Base-by-base conservation (phyloP, 202 grass and related monocot genomes). In the Elaeis oleifera region DNA sequence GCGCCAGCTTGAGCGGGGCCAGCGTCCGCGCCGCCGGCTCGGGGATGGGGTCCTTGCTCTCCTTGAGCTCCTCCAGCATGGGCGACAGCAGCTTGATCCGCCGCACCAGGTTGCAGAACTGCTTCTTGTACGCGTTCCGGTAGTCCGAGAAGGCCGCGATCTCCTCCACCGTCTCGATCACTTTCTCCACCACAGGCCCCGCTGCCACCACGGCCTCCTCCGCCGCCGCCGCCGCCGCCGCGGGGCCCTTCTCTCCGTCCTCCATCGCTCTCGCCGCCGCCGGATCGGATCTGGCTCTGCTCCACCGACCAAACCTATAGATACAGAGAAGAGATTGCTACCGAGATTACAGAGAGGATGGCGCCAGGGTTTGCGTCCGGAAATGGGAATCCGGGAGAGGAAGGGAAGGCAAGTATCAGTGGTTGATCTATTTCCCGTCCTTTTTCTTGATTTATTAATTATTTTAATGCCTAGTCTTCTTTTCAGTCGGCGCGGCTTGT, bases 31-130 rank as follows among this genome's bases (percentile, higher is more conserved):
- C 53, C 50, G 76, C 83, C 4, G 64, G 58, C 25, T 23, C 68
- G 16, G 79, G 67, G 16, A 88, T 53, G 53, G 76, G 76, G 31
- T 68, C 32, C 44, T 79, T 74, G 24, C 71, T 76, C 68, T 91
- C 91, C 77, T 76, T 96, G 73, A 84, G 70, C 73, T 96, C 91
- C 84, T 96, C 87, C 32, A 96, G 78, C 91, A 96, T 83, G 64
- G 91, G 87, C 50, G 79, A 76, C 22, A 96, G 71, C 67, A 96
- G 78, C 81, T 86, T 83, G 79, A 96, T 96, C 84, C 91, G 81
- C 63, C 91, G 81, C 32, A 71, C 90, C 39, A 96, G 71, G 67
- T 85, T 88, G 55, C 87, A 88, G 76, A 96, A 91, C 78, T 85
- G 87, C 79, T 78, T 75, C 39, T 71, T 67, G 77, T 91, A 96